Percentiles rank a stretch among this genome's conserved stretches.
Evolutionary conservation across 148 eudicot genomes (phyloP).

Genomic region (Vaccinium myrtillus): DNA sequence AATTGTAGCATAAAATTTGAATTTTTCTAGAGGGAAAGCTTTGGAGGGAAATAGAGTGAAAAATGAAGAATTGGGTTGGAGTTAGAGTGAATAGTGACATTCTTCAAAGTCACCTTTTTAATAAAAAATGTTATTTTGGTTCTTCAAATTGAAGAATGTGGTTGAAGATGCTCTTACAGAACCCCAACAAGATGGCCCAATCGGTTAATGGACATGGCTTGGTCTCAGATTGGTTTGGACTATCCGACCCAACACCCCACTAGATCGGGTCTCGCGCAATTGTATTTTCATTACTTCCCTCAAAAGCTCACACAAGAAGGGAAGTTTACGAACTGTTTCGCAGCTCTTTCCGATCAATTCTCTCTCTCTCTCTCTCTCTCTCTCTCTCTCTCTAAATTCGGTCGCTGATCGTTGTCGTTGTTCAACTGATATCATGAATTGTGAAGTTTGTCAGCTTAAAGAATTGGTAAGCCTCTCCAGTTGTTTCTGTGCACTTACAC

Average conservation of each 20-base stretch:
- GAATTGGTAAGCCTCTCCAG: conserved; percentile 56
- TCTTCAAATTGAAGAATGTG: too few species aligned
- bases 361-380: too few species aligned
- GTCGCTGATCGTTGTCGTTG: background rate
- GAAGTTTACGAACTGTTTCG: background rate
- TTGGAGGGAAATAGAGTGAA: too few species aligned
- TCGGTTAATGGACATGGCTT: background rate
- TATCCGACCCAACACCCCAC: too few species aligned
- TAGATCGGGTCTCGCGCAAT: background rate
- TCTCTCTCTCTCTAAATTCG: background rate
- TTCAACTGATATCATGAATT: conserved; percentile 52
- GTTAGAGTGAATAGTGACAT: too few species aligned
- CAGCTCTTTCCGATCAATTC: background rate
- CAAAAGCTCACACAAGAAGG: background rate
- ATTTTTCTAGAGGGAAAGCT: too few species aligned
- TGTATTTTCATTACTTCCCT: background rate
- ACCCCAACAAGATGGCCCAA: background rate
- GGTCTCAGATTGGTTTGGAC: background rate
- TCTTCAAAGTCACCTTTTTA: too few species aligned
- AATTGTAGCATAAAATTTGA: too few species aligned
- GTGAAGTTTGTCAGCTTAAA: conserved; percentile 96
- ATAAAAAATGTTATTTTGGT: too few species aligned
- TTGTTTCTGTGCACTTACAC: background rate
- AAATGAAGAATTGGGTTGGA: too few species aligned
- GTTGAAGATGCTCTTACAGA: too few species aligned